These are phyloP conservation scores for Pestalotiopsis fici DNA, from an alignment of 2,329 filamentous ascomycete species.

Conservation along the genomic window DNA sequence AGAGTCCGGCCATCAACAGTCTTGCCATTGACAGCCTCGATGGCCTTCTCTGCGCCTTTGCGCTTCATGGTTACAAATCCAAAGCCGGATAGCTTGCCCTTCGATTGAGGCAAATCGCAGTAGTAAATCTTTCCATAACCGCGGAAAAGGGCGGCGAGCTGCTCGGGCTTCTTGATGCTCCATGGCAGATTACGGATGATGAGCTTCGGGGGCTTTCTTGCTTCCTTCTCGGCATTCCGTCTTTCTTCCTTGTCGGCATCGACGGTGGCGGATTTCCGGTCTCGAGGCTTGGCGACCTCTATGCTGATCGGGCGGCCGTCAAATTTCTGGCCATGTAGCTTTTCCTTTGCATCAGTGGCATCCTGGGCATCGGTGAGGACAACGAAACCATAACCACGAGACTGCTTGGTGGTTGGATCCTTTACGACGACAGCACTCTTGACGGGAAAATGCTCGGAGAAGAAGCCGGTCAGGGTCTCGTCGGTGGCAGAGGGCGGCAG, in stretches of 20 bases:
- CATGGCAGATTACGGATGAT: slow-evolving; percentile 95
- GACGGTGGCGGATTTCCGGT: slow-evolving; percentile 48
- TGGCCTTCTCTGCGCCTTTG: slow-evolving; percentile 84
- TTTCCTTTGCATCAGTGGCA: slow-evolving; percentile 75
- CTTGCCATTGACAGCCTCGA: slow-evolving; percentile 85
- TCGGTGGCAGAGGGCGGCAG: slow-evolving; percentile 77
- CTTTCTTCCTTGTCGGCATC: slow-evolving; percentile 53
- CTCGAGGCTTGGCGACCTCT: slow-evolving; percentile 84
- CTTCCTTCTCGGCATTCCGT: slow-evolving; percentile 61
- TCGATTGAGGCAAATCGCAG: slow-evolving; percentile 79
- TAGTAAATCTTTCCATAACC: slow-evolving; percentile 92
- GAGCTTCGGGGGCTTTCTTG: slow-evolving; percentile 68
- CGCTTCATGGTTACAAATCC: slow-evolving; percentile 90
- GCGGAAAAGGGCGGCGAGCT: slow-evolving; percentile 77
- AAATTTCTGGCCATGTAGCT: slow-evolving; percentile 77
- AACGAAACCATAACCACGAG: slow-evolving; percentile 93
- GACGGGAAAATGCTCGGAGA: slow-evolving; percentile 91
- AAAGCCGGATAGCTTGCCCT: slow-evolving; percentile 79
- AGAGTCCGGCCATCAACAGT: slow-evolving; percentile 83
- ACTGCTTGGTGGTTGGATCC: slow-evolving; percentile 83
- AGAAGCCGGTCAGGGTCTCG: slow-evolving; percentile 82
- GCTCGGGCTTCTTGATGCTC: slow-evolving; percentile 86
- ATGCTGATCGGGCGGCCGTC: slow-evolving; percentile 81
- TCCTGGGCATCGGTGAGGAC: slow-evolving; percentile 95
- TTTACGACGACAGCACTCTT: slow-evolving; percentile 94